Evolutionary conservation across 2,329 filamentous ascomycete species (phyloP).

Genomic region (Claviceps sp.): DNA sequence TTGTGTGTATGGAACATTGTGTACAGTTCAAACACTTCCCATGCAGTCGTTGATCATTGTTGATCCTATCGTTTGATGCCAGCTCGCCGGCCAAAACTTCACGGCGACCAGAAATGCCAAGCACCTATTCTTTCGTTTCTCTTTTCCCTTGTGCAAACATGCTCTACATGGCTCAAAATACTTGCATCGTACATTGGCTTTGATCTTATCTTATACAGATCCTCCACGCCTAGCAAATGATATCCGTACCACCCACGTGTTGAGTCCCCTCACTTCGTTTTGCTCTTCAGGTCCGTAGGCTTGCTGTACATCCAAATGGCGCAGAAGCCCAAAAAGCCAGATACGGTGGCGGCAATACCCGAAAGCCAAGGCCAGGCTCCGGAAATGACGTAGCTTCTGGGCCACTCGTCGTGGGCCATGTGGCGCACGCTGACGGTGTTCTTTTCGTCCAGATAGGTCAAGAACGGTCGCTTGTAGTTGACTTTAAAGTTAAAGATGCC

Average conservation of each 20-base stretch:
- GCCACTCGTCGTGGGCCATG: conserved; percentile 95
- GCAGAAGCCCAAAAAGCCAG: conserved; percentile 75
- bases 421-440: conserved; percentile 87
- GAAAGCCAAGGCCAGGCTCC: conserved; percentile 92
- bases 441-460: conserved; percentile 86
- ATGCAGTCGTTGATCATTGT: too few species aligned
- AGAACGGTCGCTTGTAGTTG: conserved; percentile 92
- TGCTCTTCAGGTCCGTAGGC: conserved; percentile 22
- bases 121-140: not conserved
- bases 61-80: too few species aligned
- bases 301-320: conserved; percentile 71
- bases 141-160: not conserved
- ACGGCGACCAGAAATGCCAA: not conserved
- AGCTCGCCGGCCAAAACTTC: not conserved
- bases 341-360: conserved; percentile 72
- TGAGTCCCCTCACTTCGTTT: conserved; percentile 16
- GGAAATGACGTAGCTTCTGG: conserved; percentile 76
- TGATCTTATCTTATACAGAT: not conserved
- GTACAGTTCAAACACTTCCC: too few species aligned
- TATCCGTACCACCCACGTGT: not conserved
- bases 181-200: conserved; percentile 1
- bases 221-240: not conserved
- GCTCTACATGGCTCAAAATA: not conserved
- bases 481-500: conserved; percentile 98
- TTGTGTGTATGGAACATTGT: too few species aligned